phyloP scores from a whole-genome alignment of 208 protist genomes.

The Balamuthia mandrillaris region DNA sequence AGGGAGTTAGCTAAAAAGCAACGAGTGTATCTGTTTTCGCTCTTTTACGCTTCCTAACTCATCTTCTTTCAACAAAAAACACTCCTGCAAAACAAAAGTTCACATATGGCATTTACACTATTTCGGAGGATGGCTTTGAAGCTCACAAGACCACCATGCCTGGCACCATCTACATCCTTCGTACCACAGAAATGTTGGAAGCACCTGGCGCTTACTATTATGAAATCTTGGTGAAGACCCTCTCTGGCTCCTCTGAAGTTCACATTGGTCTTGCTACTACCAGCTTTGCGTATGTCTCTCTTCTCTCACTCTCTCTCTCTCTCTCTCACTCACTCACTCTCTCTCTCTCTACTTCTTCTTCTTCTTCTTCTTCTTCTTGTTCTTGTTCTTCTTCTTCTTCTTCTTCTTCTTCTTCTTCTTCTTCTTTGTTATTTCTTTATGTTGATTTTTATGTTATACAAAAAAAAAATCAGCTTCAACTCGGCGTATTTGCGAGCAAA shows the following conservation, averaged over 20 bases:
- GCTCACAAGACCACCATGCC: constrained; percentile 23
- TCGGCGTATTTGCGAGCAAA: constrained; percentile 19
- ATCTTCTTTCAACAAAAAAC: no score
- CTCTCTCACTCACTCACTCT: background rate
- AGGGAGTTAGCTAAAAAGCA: no score
- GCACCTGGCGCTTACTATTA: constrained; percentile 1
- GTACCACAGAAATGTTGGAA: background rate
- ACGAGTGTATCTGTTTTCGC: no score
- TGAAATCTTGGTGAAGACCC: background rate
- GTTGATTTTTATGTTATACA: background rate
- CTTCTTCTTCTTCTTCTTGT: background rate
- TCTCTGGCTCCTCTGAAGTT: background rate
- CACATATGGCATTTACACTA: constrained; percentile 12
- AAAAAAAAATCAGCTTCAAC: constrained; percentile 21
- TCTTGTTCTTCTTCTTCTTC: no score
- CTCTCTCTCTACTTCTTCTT: no score
- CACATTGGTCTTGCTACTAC: constrained; percentile 20
- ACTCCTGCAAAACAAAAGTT: no score
- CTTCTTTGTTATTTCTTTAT: background rate
- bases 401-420: no score
- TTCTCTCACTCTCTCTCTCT: background rate
- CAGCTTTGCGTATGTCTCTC: background rate
- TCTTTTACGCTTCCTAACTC: no score
- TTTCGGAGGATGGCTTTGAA: background rate
- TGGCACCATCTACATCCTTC: constrained; percentile 20